Percentiles rank a stretch among this genome's conserved stretches.
Evolutionary conservation across 1,284 basidiomycete genomes (phyloP).

Genomic region (Boletellus deceptivus): DNA sequence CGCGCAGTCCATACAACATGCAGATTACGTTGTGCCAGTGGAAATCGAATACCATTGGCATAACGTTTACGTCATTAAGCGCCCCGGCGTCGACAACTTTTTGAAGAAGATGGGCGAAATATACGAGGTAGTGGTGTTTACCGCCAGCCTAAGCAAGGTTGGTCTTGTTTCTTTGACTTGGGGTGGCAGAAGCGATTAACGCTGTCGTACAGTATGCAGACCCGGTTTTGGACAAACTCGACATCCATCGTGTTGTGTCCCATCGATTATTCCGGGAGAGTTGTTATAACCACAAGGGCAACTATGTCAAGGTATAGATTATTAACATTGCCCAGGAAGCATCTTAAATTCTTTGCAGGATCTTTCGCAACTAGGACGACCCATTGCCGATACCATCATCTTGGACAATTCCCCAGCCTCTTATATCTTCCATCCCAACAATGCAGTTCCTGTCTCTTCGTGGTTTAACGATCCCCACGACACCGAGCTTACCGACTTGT

Average conservation of each 20-base stretch:
- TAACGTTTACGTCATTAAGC: constrained; percentile 99
- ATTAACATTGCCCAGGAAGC: constrained; percentile 2
- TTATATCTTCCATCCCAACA: constrained; percentile 99
- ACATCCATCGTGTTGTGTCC: constrained; percentile 88
- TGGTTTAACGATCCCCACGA: constrained; percentile 99
- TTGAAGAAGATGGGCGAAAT: constrained; percentile 97
- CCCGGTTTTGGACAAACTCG: constrained; percentile 95
- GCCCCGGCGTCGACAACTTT: constrained; percentile 97
- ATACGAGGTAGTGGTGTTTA: constrained; percentile 98
- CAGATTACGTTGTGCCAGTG: constrained; percentile 98
- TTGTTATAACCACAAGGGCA: constrained; percentile 98
- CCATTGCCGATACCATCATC: constrained; percentile 93
- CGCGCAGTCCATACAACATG: constrained; percentile 84
- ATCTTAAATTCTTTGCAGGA: constrained; percentile 56
- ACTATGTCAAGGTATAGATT: constrained; percentile 90
- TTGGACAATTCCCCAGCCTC: constrained; percentile 98
- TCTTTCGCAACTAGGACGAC: constrained; percentile 92
- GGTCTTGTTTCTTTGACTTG: constrained; percentile 1
- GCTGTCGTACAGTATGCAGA: constrained; percentile 80
- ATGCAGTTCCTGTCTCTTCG: constrained; percentile 97
- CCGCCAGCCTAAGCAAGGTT: constrained; percentile 95
- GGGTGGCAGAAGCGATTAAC: background rate
- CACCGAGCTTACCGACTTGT: constrained; percentile 93
- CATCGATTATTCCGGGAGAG: constrained; percentile 97
- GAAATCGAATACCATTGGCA: constrained; percentile 99